These are phyloP conservation scores for Mycena venus DNA, from an alignment of 768 basidiomycete genomes.

Conservation along the genomic window DNA sequence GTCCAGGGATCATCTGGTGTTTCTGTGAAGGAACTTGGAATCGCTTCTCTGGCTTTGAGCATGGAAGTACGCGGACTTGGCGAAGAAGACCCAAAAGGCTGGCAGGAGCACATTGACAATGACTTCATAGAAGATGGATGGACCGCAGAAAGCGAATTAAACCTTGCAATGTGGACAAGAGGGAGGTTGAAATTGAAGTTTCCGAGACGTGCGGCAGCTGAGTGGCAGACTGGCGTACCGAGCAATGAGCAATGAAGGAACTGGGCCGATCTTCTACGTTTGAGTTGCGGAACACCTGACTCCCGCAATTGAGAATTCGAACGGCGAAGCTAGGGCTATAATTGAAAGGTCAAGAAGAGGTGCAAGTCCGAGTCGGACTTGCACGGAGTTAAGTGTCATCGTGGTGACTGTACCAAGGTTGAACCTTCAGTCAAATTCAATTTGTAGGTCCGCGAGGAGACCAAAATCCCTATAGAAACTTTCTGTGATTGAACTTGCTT, in stretches of 20 bases:
- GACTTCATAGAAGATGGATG: background rate
- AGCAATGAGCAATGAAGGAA: background rate
- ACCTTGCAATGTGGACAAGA: background rate
- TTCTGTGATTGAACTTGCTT: too few relatives aligned
- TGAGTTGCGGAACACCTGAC: slow-evolving; percentile 6
- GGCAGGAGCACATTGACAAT: background rate
- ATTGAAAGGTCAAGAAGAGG: background rate
- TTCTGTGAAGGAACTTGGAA: background rate
- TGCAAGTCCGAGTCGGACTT: background rate
- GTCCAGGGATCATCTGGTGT: background rate
- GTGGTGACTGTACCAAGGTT: too few relatives aligned
- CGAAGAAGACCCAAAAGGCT: background rate
- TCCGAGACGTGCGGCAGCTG: background rate
- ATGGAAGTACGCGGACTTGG: background rate
- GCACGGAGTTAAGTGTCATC: too few relatives aligned
- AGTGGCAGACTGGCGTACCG: background rate
- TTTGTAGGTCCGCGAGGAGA: too few relatives aligned
- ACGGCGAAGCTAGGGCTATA: background rate
- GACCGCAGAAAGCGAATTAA: background rate
- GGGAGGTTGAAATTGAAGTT: background rate
- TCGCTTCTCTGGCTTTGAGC: slow-evolving; percentile 1
- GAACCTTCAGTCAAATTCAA: too few relatives aligned
- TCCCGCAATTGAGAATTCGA: slow-evolving; percentile 15
- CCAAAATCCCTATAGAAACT: too few relatives aligned
- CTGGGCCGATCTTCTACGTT: background rate